A percentile compares a stretch with the other conserved stretches of the same genome.
These are phyloP conservation scores for Schizopora paradoxa DNA, from an alignment of 1,284 basidiomycete species.

Conservation along the genomic window DNA sequence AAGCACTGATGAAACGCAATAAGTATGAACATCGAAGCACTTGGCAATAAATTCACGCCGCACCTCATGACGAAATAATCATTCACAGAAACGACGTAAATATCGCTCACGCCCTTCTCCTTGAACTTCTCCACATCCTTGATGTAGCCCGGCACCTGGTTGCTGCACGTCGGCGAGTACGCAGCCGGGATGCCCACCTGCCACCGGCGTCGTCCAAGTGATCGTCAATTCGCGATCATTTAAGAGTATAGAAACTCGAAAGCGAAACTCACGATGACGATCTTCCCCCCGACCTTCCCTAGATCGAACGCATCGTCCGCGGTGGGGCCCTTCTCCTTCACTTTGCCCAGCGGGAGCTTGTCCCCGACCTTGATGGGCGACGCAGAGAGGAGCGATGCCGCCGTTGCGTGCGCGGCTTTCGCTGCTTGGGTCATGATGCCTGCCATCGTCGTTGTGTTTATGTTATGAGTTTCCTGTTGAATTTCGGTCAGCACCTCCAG, in stretches of 20 bases:
- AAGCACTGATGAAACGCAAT: conserved; percentile 41
- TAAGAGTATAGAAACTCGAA: neutral
- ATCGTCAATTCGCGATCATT: neutral
- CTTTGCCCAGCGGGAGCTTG: conserved; percentile 28
- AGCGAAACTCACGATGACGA: conserved; percentile 52
- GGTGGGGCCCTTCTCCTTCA: conserved; percentile 7
- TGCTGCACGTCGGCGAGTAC: conserved; percentile 49
- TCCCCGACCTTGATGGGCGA: conserved; percentile 47
- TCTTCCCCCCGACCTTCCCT: conserved; percentile 54
- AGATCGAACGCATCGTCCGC: conserved; percentile 38
- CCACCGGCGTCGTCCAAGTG: neutral
- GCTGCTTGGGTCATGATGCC: conserved; percentile 41
- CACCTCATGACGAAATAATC: conserved; percentile 65
- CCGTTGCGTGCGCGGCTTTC: conserved; percentile 49
- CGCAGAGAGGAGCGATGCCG: conserved; percentile 42
- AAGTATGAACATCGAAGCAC: neutral
- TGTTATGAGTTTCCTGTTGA: no score
- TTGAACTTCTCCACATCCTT: conserved; percentile 56
- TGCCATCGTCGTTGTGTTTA: conserved; percentile 9
- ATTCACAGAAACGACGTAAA: conserved; percentile 69
- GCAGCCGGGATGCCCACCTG: conserved; percentile 59
- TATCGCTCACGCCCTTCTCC: conserved; percentile 60
- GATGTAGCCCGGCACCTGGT: conserved; percentile 64
- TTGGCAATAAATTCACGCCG: conserved; percentile 17
- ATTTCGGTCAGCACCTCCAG: no score